phyloP scores from a whole-genome alignment of 768 basidiomycete genomes.

The Gloeostereum incarnatum region DNA sequence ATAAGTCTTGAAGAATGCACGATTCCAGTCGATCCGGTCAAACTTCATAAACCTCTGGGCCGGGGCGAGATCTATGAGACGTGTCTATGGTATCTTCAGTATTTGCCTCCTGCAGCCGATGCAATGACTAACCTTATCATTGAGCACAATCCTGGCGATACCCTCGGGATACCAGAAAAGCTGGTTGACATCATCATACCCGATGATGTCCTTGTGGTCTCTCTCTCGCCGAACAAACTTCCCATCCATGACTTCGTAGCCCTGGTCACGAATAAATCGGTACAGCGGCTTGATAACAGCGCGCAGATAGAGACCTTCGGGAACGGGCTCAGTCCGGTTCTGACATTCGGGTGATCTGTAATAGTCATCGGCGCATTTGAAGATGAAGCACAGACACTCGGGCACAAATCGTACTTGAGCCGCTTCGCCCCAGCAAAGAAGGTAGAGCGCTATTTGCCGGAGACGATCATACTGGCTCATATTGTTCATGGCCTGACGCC shows the following conservation, averaged over 20 bases:
- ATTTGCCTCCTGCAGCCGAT: too few relatives aligned
- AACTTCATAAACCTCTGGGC: slow-evolving; percentile 95
- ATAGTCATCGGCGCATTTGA: slow-evolving; percentile 99
- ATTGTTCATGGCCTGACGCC: slow-evolving; percentile 97
- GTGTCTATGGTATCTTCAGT: too few relatives aligned
- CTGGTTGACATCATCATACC: slow-evolving; percentile 98
- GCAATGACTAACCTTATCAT: slow-evolving; percentile 65
- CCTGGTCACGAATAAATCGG: slow-evolving; percentile 94
- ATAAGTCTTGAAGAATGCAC: slow-evolving; percentile 98
- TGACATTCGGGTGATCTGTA: slow-evolving; percentile 99
- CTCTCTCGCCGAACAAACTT: slow-evolving; percentile 89
- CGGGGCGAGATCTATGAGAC: slow-evolving; percentile 85
- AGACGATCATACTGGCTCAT: slow-evolving; percentile 98
- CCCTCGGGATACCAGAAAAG: slow-evolving; percentile 99
- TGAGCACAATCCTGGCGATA: slow-evolving; percentile 82
- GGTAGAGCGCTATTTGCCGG: slow-evolving; percentile 90
- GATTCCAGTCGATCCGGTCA: slow-evolving; percentile 93
- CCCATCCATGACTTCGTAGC: slow-evolving; percentile 92
- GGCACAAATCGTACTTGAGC: slow-evolving; percentile 96
- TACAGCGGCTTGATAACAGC: slow-evolving; percentile 91
- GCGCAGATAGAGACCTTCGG: slow-evolving; percentile 90
- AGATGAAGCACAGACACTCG: slow-evolving; percentile 97
- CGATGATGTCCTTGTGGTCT: slow-evolving; percentile 92
- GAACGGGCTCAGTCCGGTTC: slow-evolving; percentile 81
- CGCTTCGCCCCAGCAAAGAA: slow-evolving; percentile 97